Percentiles rank a stretch among this genome's conserved stretches.
phyloP scores from a whole-genome alignment of 2,329 filamentous ascomycete genomes.

The Pestalotiopsis sp. region DNA sequence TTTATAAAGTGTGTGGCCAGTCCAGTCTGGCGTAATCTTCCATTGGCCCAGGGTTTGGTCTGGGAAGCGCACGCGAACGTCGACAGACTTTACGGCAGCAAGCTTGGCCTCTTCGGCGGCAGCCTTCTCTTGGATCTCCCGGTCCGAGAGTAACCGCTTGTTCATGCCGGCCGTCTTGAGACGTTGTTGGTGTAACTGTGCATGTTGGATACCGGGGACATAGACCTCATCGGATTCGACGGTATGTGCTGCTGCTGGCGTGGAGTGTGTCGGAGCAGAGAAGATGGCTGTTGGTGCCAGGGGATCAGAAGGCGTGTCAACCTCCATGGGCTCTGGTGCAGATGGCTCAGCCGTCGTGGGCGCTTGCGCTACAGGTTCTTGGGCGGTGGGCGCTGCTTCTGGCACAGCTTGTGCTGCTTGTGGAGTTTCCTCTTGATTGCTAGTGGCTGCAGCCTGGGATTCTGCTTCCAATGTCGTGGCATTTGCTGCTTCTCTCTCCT shows the following conservation, averaged over 20 bases:
- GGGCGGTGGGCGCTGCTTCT: conserved; percentile 11
- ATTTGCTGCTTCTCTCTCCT: conserved; percentile 17
- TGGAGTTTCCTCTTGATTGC: background rate
- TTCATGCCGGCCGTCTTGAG: conserved; percentile 68
- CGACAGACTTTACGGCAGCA: conserved; percentile 67
- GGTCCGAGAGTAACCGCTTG: conserved; percentile 78
- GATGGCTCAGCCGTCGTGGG: background rate
- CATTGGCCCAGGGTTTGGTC: conserved; percentile 80
- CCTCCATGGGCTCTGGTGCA: conserved; percentile 30
- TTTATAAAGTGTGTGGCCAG: conserved; percentile 71
- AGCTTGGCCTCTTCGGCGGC: conserved; percentile 67
- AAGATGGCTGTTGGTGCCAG: conserved; percentile 68
- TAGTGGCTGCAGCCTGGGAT: conserved; percentile 13
- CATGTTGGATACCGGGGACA: conserved; percentile 74
- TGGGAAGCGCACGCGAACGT: conserved; percentile 83
- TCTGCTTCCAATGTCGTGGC: conserved; percentile 16
- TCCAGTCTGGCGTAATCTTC: conserved; percentile 69
- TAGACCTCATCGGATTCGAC: conserved; percentile 75
- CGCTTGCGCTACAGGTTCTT: background rate
- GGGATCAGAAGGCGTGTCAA: conserved; percentile 37
- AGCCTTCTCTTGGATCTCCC: conserved; percentile 74
- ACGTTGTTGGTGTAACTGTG: conserved; percentile 72
- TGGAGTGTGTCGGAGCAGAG: conserved; percentile 73
- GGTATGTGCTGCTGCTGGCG: conserved; percentile 73
- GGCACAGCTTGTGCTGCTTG: background rate